Base-by-base conservation (phyloP, 2,329 filamentous ascomycete genomes). In the Arthroderma sp. region DNA sequence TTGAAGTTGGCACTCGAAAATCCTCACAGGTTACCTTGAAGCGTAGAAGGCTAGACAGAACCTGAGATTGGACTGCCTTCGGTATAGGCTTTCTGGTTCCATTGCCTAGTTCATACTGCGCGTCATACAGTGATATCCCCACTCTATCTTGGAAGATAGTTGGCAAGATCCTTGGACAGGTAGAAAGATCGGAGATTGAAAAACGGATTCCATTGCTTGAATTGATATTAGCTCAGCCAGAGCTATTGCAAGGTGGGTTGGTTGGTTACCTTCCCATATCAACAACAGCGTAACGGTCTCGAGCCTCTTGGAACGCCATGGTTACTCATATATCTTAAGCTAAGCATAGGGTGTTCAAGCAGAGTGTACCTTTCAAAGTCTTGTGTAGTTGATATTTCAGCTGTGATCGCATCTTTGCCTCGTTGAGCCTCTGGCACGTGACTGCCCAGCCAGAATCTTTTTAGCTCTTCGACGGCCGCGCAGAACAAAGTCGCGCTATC, bases 171-270 rank as follows among this genome's bases (percentile, higher is more conserved):
- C 87, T 82, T 27, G 83, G 73, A 34, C 70, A 76, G 22, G 82
- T 80, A 3, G 79, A 74, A n/a, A 93, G 72, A 52, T 86, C 80
- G 6, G 86, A 85, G 56, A 94, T 86, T 38, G 86, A 89, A 70
- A 94, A 94, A 45, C 88, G 85, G 56, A 94, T 89, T 55, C 87
- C 88, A 69, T 94, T 95, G 69, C 86, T 63, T 32, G 27, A 10
- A 36, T 22, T 36, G 86, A 46, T 27, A 55, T 34, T 8, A 29
- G 6, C 31, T 30, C 6, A 45, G 40, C 22, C 22, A 3, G 8
- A 34, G 32, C 32, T 8, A 34, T 34, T 34, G 32, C 11, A 9
- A 34, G 32, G 32, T 2, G 32, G 32, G 11, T 34, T 34, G 15
- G 15, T 22, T 22, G 15, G 15, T 34, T 34, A 34, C 32, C 32